Base-by-base conservation (phyloP, 495 filamentous ascomycete species). In the Lepidopterella palustris region DNA sequence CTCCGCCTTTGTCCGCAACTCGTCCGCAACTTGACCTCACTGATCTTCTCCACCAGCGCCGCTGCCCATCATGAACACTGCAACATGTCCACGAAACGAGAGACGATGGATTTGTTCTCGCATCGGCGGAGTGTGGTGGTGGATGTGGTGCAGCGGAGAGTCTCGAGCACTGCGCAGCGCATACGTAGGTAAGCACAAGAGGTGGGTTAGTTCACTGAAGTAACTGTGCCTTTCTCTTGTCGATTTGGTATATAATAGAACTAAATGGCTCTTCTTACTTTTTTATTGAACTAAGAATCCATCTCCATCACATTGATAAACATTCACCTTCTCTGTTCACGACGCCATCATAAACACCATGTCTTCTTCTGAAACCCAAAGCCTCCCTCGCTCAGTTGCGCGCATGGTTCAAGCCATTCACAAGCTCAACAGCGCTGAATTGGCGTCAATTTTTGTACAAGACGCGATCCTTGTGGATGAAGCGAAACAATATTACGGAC, bases 381-480 rank as follows among this genome's bases (percentile, higher is more conserved):
- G 45, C 24, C 3, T 57, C 4, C 32, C 54, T 5, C 21, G 4
- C 9, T 15, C 47, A 9, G 55, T 62, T 8, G 49, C 45, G 4
- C 28, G 25, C 40, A 21, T 48, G 3, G 24, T 62, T 24, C 53
- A 51, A 28, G 60, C 60, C 47, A 58, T 62, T n/a, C 9, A 57
- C 23, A 52, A 15, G 11, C 53, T 62, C 54, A 45, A 57, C 23
- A 58, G 60, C 24, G 40, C 45, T 23, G 31, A 23, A n/a, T 58
- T 62, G 13, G 29, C 35, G 2, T 42, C 53, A 18, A 29, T 20
- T 5, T 62, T 62, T 35, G 4, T 45, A 18, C 10, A 27, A 5
- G 39, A 57, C 35, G 60, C 23, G 15, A 31, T 48, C 20, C 26
- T 62, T 20, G 29, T 62, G 8, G 60, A 57, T 32, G 60, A 62